Evolutionary conservation across 2,329 filamentous ascomycete genomes (phyloP), one percentile per base, ranked within the genome.

Genomic region (Aciculosporium take): DNA sequence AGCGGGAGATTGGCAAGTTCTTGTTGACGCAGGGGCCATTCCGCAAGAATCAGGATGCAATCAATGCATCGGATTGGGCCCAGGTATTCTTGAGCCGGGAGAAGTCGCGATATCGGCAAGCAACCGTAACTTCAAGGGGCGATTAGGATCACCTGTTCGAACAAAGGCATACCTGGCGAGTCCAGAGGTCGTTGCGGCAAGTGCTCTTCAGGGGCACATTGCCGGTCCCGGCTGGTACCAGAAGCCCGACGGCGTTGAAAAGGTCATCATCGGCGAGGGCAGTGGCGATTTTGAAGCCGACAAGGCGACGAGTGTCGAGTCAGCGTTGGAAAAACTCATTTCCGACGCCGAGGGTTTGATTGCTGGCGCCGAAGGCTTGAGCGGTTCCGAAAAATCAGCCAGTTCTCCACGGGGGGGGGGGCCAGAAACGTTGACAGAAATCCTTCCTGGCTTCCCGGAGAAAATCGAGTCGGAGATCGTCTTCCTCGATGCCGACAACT

Each of bases 101-200:
- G 87, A 95, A 63, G 78, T 8, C 87, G 87, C 18, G 88, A 95
- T 50, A 79, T 72, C 46, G 84, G 86, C 71, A 39, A 95, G 95
- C 66, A 95, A 95, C 66, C 71, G 88, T 9, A 94, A 94, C 60
- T 95, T 88, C 68, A 87, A 88, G 61, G 88, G 87, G 3, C 0
- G 40, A 8, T 24, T 42, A 21, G 45, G 1, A 29, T 40, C 30
- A 13, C 34, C 34, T 1, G 34, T 15, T 3, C 34, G 34, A 15
- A 28, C 41, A 9, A 37, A 40, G 5, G 84, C 86, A 0, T 95
- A 94, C 57, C 5, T 39, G 3, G 37, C 37, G 3, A 89, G 82
- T 49, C 88, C 91, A 1, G 88, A 95, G 54, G 80, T 94, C 2
- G 89, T 96, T 1, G 89, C 89, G 4, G 88, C 91, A 7, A 93